Conservation (phyloP, 805 yeast species). For the Metschnikowia similis region DNA sequence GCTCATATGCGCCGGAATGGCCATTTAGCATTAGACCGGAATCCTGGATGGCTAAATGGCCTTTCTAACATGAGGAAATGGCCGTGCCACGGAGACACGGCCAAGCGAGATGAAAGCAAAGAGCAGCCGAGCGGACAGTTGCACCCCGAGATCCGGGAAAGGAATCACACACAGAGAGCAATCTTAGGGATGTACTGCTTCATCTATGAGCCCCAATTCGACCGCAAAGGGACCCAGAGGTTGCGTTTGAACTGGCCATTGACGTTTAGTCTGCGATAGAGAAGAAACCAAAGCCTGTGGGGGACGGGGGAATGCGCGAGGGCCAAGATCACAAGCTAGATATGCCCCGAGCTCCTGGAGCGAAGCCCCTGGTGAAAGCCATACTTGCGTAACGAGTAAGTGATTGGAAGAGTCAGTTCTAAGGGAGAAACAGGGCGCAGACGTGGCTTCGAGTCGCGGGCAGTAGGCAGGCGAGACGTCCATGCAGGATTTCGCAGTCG, state of each 20-base stretch:
- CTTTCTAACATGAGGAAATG: not conserved
- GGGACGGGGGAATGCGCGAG: not conserved
- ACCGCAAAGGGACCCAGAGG: constrained; percentile 2
- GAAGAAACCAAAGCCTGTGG: not conserved
- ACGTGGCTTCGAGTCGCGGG: not conserved
- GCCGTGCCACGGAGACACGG: not conserved
- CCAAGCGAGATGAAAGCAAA: not conserved
- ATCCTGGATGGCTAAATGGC: not conserved
- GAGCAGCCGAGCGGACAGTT: not conserved
- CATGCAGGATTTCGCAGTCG: not conserved
- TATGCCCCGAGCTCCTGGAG: not conserved
- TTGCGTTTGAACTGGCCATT: constrained; percentile 2
- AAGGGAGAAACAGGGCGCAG: not conserved
- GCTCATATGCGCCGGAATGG: constrained; percentile 14
- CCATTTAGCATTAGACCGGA: not conserved
- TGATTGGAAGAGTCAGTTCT: constrained; percentile 12
- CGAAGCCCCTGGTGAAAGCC: not conserved
- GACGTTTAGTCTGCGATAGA: constrained; percentile 1
- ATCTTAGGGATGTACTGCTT: constrained; percentile 16
- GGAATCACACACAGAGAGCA: not conserved
- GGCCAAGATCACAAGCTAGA: not conserved
- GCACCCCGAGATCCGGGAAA: not conserved
- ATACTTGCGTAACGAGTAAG: constrained; percentile 13
- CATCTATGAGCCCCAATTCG: not conserved
- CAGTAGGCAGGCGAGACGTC: not conserved